Evolutionary conservation across 371 early-diverging fungal species (phyloP), one percentile per base, ranked within the genome.

Genomic region (Chytridium lagenaria): DNA sequence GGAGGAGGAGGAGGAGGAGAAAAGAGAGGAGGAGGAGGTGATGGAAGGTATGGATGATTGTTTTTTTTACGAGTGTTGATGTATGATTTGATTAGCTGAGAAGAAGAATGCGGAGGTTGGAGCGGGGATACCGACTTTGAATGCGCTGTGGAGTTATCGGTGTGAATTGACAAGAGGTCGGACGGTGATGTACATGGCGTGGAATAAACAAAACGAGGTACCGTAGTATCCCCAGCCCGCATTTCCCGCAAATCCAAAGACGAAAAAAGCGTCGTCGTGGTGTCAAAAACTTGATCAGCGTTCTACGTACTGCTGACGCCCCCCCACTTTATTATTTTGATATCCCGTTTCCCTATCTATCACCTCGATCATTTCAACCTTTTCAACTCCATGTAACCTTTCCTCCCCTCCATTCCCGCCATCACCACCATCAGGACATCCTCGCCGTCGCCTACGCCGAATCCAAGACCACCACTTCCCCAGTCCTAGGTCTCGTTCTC

Each of bases 131-230:
- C 86, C 87, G 2, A 80, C 81, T 12, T 69, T 87, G 34, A 72
- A 78, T 30, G 69, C 78, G 26, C 75, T 87, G 26, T 87, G 87
- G 87, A 73, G 78, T 12, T 87, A 80, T 71, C 74, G 81, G 36
- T 87, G 87, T 68, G 87, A 87, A 49, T 74, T 85, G 2, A 84
- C 84, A 2, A 64, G 84, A 30, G 86, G 83, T 2, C 39, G 86
- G 36, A 50, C 67, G 19, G 87, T 86, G 16, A 76, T 66, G 49
- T 76, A 78, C 51, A 81, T 87, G 77, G 79, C 81, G 16, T 86
- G 85, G 85, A 87, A 87, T 72, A 81, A 83, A 67, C 70, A 79
- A 33, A 83, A 83, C 77, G 81, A 83, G 70, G 84, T 81, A 68
- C n/a, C n/a, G n/a, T n/a, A n/a, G n/a, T n/a, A n/a, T n/a, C n/a